These are phyloP conservation scores for Atkinsonella texensis DNA, from an alignment of 2,329 filamentous ascomycete species.

Conservation along the genomic window DNA sequence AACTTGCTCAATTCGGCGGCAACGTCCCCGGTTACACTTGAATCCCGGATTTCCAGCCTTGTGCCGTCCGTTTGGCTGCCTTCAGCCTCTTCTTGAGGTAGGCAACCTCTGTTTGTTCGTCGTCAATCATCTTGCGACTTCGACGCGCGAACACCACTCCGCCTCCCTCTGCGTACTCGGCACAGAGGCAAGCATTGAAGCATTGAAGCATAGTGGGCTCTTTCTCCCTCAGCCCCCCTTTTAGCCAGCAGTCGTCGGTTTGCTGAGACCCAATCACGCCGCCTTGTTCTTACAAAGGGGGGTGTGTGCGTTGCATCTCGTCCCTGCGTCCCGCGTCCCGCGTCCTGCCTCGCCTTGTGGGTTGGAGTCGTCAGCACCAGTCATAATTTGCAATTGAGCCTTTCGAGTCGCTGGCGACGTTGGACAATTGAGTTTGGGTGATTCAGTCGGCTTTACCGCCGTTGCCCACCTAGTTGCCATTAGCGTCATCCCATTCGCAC, in stretches of 20 bases:
- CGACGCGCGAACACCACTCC: not conserved
- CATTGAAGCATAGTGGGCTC: not conserved
- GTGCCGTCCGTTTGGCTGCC: not conserved
- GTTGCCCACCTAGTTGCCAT: too few species aligned
- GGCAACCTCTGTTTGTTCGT: not conserved
- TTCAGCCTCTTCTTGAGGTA: not conserved
- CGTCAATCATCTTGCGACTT: not conserved
- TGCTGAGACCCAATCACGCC: not conserved
- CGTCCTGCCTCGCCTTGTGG: not conserved
- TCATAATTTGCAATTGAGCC: too few species aligned
- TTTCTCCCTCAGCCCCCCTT: not conserved
- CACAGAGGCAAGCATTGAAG: not conserved
- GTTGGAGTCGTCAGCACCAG: slow-evolving; percentile 3
- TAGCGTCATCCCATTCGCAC: not conserved
- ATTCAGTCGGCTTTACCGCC: not conserved
- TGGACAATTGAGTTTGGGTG: slow-evolving; percentile 4
- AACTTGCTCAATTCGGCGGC: not conserved
- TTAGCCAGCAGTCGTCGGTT: not conserved
- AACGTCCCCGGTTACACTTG: not conserved
- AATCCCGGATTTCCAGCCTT: not conserved
- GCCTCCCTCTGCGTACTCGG: not conserved
- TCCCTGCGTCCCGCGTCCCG: slow-evolving; percentile 1
- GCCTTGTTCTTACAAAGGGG: not conserved
- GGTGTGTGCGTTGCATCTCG: slow-evolving; percentile 2
- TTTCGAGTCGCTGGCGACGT: too few species aligned